Conservation (phyloP, 495 filamentous ascomycete genomes). For the Tuber magnatum region DNA sequence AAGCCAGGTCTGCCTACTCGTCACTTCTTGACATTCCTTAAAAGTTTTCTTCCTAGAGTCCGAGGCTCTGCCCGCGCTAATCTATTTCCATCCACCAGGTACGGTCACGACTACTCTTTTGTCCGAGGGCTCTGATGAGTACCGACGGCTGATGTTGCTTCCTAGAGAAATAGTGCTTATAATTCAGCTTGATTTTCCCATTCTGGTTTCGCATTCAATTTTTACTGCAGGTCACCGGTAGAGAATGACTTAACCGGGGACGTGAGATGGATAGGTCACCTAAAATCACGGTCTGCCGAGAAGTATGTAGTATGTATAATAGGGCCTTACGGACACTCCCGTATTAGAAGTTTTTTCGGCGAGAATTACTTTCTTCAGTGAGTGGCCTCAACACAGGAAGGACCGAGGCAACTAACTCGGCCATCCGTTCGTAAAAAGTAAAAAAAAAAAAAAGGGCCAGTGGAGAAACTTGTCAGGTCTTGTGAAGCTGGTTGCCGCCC, state of each 20-base stretch:
- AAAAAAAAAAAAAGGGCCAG: background rate
- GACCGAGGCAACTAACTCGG: background rate
- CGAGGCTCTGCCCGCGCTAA: background rate
- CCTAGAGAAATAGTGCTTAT: background rate
- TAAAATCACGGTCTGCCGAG: background rate
- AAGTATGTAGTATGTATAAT: background rate
- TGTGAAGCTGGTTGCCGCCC: background rate
- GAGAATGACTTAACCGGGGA: background rate
- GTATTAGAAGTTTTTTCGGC: background rate
- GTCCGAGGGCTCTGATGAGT: background rate
- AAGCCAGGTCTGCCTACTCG: background rate
- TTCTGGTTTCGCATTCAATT: background rate
- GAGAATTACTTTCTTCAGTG: background rate
- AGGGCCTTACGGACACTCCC: background rate
- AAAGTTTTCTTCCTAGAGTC: background rate
- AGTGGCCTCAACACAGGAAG: background rate
- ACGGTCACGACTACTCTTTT: background rate
- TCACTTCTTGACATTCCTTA: background rate
- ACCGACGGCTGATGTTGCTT: background rate
- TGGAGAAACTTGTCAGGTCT: background rate
- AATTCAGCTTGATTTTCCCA: background rate
- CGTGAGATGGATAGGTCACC: background rate
- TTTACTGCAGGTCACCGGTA: background rate
- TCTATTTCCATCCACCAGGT: background rate
- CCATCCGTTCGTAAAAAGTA: background rate